These are phyloP conservation scores for Elaeis oleifera DNA, from an alignment of 202 grass and related monocot species.

Conservation along the genomic window DNA sequence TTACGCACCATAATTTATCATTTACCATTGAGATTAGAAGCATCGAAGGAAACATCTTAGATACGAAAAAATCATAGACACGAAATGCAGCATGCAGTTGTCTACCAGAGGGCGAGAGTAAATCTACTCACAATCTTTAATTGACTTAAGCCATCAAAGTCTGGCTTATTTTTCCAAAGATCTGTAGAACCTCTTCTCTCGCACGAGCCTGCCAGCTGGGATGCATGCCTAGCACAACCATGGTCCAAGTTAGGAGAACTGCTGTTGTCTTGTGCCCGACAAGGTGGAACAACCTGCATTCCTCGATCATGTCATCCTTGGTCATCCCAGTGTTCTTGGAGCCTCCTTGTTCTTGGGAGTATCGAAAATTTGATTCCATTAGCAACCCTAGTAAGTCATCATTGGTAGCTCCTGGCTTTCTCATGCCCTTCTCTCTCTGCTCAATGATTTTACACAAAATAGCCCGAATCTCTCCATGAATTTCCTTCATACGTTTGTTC, in stretches of 20 bases:
- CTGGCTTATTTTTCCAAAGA: slow-evolving; percentile 38
- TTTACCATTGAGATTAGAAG: no score
- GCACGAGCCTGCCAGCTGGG: slow-evolving; percentile 38
- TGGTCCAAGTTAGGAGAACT: slow-evolving; percentile 66
- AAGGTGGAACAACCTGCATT: slow-evolving; percentile 89
- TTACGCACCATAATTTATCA: no score
- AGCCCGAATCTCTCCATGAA: slow-evolving; percentile 32
- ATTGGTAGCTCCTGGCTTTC: slow-evolving; percentile 26
- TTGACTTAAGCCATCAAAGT: slow-evolving; percentile 30
- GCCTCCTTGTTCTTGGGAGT: slow-evolving; percentile 24
- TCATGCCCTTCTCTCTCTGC: slow-evolving; percentile 38
- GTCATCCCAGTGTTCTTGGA: slow-evolving; percentile 30
- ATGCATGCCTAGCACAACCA: slow-evolving; percentile 44
- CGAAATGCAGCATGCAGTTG: no score
- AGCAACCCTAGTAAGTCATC: slow-evolving; percentile 65
- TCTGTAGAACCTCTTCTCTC: neutral
- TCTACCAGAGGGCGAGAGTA: no score
- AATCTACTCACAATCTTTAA: slow-evolving; percentile 60
- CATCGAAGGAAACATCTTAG: no score
- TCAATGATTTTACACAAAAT: slow-evolving; percentile 45
- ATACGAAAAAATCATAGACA: neutral
- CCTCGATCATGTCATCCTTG: slow-evolving; percentile 56
- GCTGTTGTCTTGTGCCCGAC: slow-evolving; percentile 61
- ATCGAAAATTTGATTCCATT: slow-evolving; percentile 35
- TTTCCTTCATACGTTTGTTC: slow-evolving; percentile 46